A percentile compares a stretch with the other conserved stretches of the same genome.
These are phyloP conservation scores for Quercus gilva DNA, from an alignment of 306 rosid genomes.

Conservation along the genomic window DNA sequence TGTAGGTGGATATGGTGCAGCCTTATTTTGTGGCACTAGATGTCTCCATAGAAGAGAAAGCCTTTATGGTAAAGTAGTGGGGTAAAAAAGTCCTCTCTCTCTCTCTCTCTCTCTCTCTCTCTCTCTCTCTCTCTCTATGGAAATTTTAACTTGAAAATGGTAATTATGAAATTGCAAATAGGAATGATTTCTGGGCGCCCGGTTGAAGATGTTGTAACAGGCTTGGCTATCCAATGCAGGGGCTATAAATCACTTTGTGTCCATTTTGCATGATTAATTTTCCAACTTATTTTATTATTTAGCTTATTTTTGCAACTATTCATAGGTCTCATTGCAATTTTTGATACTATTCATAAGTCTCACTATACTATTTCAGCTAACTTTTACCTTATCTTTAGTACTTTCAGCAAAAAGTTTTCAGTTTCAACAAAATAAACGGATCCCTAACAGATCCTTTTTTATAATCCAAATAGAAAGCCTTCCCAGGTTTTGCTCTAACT, in stretches of 20 bases:
- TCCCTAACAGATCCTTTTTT: too few relatives aligned
- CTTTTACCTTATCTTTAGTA: too few relatives aligned
- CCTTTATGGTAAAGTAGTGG: conserved; percentile 54
- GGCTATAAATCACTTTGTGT: conserved; percentile 73
- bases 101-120: neutral
- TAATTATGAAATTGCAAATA: conserved; percentile 34
- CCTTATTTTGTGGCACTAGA: conserved; percentile 66
- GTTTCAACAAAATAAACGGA: too few relatives aligned
- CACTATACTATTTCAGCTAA: too few relatives aligned
- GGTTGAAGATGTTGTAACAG: conserved; percentile 58
- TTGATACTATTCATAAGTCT: too few relatives aligned
- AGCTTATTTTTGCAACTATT: too few relatives aligned
- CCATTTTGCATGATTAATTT: too few relatives aligned
- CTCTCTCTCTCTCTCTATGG: neutral
- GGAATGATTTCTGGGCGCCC: conserved; percentile 68
- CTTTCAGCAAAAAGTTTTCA: too few relatives aligned
- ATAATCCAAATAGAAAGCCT: conserved; percentile 54
- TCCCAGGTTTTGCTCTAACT: conserved; percentile 63
- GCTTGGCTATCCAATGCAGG: conserved; percentile 53
- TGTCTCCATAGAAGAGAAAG: conserved; percentile 70
- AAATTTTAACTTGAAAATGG: neutral
- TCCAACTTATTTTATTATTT: too few relatives aligned
- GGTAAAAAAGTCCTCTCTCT: conserved; percentile 71
- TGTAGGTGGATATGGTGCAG: conserved; percentile 42
- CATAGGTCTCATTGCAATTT: too few relatives aligned